These are phyloP conservation scores for Phaffia rhodozyma DNA, from an alignment of 1,284 basidiomycete genomes.

Conservation along the genomic window DNA sequence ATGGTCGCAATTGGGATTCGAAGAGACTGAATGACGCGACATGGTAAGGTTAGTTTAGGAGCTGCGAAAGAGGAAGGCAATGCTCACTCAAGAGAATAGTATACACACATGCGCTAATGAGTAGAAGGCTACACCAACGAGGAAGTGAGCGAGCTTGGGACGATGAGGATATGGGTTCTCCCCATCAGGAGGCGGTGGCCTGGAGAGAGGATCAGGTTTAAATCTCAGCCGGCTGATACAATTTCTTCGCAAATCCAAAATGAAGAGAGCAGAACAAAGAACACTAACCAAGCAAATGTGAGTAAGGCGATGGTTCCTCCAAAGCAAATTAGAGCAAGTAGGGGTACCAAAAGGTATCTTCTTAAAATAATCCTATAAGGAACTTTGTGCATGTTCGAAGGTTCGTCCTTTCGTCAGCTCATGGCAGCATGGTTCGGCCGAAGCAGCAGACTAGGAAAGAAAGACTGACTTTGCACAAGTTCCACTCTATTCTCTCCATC, in stretches of 20 bases:
- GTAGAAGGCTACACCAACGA: slow-evolving; percentile 11
- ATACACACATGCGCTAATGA: slow-evolving; percentile 15
- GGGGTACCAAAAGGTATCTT: slow-evolving; percentile 10
- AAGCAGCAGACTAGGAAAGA: not conserved
- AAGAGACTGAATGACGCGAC: slow-evolving; percentile 3
- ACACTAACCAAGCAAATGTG: slow-evolving; percentile 10
- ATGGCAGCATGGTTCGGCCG: not conserved
- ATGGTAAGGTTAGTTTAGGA: not conserved
- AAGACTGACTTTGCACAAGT: slow-evolving; percentile 1
- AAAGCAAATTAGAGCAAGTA: slow-evolving; percentile 10
- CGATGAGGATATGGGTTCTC: slow-evolving; percentile 4
- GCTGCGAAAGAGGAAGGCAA: not conserved
- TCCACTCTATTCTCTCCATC: not conserved
- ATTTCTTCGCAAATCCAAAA: not conserved
- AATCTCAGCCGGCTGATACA: not conserved
- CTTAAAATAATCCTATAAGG: slow-evolving; percentile 10
- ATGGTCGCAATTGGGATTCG: slow-evolving; percentile 11
- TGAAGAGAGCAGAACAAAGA: not conserved
- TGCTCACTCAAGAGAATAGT: not conserved
- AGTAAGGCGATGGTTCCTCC: not conserved
- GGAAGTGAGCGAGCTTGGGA: not conserved
- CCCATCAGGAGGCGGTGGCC: slow-evolving; percentile 6
- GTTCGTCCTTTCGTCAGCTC: not conserved
- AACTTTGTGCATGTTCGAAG: not conserved
- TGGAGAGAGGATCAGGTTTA: not conserved